phyloP scores from a whole-genome alignment of 1,284 basidiomycete species.

The Puccinia triticina region DNA sequence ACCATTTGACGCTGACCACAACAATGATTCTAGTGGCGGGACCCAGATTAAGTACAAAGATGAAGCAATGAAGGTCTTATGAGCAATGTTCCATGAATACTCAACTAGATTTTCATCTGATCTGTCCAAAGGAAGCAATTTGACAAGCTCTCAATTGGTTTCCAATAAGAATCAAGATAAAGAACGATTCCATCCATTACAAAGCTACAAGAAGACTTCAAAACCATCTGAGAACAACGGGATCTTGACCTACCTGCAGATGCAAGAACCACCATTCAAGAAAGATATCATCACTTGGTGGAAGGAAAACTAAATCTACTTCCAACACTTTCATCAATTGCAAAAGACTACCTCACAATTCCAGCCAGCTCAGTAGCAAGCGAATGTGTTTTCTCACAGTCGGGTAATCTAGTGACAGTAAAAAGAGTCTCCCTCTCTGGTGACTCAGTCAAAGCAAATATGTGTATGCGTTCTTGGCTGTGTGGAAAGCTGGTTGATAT shows the following conservation, averaged over 20 bases:
- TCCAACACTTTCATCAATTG: neutral
- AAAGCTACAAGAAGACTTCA: neutral
- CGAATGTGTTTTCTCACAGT: neutral
- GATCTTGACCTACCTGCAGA: neutral
- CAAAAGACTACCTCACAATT: neutral
- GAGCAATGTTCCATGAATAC: too few species aligned
- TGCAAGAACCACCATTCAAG: neutral
- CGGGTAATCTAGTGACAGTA: neutral
- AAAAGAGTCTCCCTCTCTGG: neutral
- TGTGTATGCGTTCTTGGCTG: too few species aligned
- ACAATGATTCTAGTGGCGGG: neutral
- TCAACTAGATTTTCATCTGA: too few species aligned
- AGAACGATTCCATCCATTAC: too few species aligned
- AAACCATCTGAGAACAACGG: neutral
- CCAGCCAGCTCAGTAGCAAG: neutral
- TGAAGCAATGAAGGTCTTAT: too few species aligned
- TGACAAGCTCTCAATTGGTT: neutral
- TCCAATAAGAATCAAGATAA: neutral
- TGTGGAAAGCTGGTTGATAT: neutral
- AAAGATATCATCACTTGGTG: too few species aligned
- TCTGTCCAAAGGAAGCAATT: neutral
- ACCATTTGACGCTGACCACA: neutral
- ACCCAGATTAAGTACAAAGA: constrained; percentile 14
- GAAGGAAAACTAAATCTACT: neutral
- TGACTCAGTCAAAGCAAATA: neutral